A percentile compares a stretch with the other conserved stretches of the same genome.
Evolutionary conservation across 179 eudicot species (phyloP).

Genomic region (Corrigiola litoralis): DNA sequence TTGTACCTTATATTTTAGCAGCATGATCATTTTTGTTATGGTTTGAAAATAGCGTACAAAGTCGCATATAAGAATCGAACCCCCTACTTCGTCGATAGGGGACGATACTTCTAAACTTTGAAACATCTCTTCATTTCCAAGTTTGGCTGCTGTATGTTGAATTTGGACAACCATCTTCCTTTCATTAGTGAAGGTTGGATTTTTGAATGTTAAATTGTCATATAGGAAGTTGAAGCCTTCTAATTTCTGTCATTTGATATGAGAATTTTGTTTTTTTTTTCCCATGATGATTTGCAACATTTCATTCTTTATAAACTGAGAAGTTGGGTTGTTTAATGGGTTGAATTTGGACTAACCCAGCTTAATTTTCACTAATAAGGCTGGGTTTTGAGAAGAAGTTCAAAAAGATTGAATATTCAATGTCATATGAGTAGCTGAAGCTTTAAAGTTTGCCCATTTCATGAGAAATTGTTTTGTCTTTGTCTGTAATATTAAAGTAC

Average conservation of each 20-base stretch:
- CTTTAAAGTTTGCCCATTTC: too few relatives aligned
- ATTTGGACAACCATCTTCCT: neutral
- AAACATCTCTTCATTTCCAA: too few relatives aligned
- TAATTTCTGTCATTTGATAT: neutral
- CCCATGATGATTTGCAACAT: neutral
- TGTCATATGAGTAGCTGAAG: neutral
- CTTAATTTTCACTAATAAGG: neutral
- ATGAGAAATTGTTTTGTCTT: too few relatives aligned
- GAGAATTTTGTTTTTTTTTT: too few relatives aligned
- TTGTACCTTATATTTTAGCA: neutral
- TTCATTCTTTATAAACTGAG: neutral
- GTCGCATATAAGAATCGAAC: too few relatives aligned
- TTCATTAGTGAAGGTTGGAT: neutral
- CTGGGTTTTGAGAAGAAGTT: neutral
- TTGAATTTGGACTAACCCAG: slow-evolving; percentile 2
- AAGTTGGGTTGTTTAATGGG: neutral
- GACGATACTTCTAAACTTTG: too few relatives aligned
- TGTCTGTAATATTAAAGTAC: too few relatives aligned
- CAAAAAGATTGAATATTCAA: neutral
- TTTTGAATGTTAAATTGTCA: neutral
- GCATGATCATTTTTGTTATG: neutral
- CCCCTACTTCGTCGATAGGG: too few relatives aligned
- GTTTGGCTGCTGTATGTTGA: too few relatives aligned
- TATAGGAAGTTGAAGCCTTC: neutral
- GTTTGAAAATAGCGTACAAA: too few relatives aligned